Percentiles rank a stretch among this genome's conserved stretches.
phyloP scores from a whole-genome alignment of 1,284 basidiomycete genomes.

The Apiotrichum laibachii region DNA sequence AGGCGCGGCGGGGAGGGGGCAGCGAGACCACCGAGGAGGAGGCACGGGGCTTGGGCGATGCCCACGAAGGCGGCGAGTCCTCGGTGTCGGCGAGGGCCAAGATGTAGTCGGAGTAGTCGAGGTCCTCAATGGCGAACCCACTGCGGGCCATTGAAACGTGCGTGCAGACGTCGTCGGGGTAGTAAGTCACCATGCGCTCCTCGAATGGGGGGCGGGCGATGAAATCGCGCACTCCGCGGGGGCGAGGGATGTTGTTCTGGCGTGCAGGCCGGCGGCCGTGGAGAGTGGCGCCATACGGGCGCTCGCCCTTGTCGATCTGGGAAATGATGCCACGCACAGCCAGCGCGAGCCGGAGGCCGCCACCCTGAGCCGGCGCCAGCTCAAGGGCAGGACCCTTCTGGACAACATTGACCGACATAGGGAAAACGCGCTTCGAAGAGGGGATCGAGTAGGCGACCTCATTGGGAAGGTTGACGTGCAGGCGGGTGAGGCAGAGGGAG shows the following conservation, averaged over 20 bases:
- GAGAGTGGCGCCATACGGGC: constrained; percentile 20
- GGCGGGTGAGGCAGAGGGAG: constrained; percentile 32
- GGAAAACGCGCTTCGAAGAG: constrained; percentile 40
- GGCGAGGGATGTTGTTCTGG: constrained; percentile 20
- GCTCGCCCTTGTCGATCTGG: constrained; percentile 33
- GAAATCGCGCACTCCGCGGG: constrained; percentile 41
- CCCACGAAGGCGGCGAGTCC: constrained; percentile 17
- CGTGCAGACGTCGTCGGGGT: constrained; percentile 30
- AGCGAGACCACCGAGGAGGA: constrained; percentile 7
- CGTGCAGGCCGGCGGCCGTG: constrained; percentile 9
- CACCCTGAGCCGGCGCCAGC: constrained; percentile 30
- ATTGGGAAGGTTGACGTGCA: constrained; percentile 38
- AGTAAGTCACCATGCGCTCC: constrained; percentile 40
- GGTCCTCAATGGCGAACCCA: constrained; percentile 43
- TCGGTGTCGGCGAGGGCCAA: constrained; percentile 33
- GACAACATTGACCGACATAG: constrained; percentile 35
- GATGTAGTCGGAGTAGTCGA: constrained; percentile 44
- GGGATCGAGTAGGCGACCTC: constrained; percentile 44
- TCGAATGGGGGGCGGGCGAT: constrained; percentile 42
- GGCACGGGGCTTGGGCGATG: neutral
- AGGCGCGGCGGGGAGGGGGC: constrained; percentile 1
- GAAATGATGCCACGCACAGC: constrained; percentile 31
- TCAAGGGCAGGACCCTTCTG: constrained; percentile 2
- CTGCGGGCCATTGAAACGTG: constrained; percentile 42
- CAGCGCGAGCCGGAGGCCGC: constrained; percentile 32